Evolutionary conservation across 1,139 yeast genomes (phyloP), one percentile per base, ranked within the genome.

Genomic region (Taphrina deformans): DNA sequence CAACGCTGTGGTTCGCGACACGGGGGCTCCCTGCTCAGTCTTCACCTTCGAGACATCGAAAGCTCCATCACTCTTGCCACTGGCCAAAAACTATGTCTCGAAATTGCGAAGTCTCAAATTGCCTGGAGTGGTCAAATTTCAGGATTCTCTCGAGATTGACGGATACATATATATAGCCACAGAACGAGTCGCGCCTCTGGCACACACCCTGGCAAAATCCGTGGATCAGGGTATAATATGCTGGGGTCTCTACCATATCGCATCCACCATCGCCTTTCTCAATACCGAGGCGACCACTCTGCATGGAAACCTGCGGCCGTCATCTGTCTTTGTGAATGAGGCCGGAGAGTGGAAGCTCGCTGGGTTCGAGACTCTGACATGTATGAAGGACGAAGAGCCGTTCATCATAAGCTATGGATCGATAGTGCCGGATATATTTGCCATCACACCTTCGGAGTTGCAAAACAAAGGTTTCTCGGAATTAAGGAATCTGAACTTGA

Each of bases 321-420:
- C 82, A 48, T 82, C 89, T 0, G 80, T 92, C 0, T 90, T 77
- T 74, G 85, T 89, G 14, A 87, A 83, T 65, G 82, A 80, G 24
- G 73, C 79, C 46, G 96, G 97, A 7, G 96, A 89, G 72, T 89
- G 96, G 95, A 87, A 85, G 67, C 74, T 92, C 27, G 88, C 89
- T 69, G 97, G 97, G 0, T 84, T 91, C 71, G 98, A 92, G 74
- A 75, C 88, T 3, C 79, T 88, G 65, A 81, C 87, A 6, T 65
- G 71, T 10, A 70, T 67, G 26, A 73, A 69, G 45, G 70, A 70
- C 51, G 75, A 73, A n/a, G 69, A 70, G 14, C 65, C 71, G 0
- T 62, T 71, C 27, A 48, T 59, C 24, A 71, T 70, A 29, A 67
- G 72, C 3, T 73, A 73, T 55, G 77, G 75, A 5, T 70, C 73